Conservation (phyloP, 352 stramenopile species). For the Pythium apleroticum region DNA sequence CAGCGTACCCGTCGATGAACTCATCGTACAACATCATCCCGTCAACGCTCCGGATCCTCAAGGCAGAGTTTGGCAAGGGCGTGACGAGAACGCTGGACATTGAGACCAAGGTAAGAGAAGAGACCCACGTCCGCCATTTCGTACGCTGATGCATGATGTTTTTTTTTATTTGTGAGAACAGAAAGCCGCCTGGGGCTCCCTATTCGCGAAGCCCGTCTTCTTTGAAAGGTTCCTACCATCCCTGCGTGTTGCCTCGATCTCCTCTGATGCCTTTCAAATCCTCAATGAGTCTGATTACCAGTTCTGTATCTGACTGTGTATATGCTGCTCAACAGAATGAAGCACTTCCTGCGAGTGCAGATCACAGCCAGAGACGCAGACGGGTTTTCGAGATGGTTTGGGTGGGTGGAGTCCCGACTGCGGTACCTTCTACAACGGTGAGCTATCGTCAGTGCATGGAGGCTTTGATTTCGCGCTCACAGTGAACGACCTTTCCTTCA, state of each 20-base stretch:
- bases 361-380: constrained; percentile 53
- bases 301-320: constrained; percentile 1
- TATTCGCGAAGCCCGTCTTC: constrained; percentile 73
- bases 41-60: constrained; percentile 90
- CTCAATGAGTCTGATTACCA: neutral
- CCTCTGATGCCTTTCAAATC: constrained; percentile 9
- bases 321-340: constrained; percentile 39
- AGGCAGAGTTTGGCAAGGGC: constrained; percentile 83
- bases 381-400: constrained; percentile 77
- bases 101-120: constrained; percentile 70
- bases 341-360: constrained; percentile 82
- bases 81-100: constrained; percentile 72
- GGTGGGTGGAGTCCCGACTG: constrained; percentile 86
- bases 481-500: constrained; percentile 18
- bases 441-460: constrained; percentile 6
- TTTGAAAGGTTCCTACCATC: constrained; percentile 65
- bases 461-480: neutral
- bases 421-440: constrained; percentile 80
- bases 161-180: constrained; percentile 25
- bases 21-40: constrained; percentile 97
- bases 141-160: neutral
- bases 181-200: constrained; percentile 73
- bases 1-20: constrained; percentile 97
- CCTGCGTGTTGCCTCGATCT: constrained; percentile 5
- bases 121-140: neutral